A percentile compares a stretch with the other conserved stretches of the same genome.
phyloP scores from a whole-genome alignment of 106 monocot genomes.

The Dioscorea alata region DNA sequence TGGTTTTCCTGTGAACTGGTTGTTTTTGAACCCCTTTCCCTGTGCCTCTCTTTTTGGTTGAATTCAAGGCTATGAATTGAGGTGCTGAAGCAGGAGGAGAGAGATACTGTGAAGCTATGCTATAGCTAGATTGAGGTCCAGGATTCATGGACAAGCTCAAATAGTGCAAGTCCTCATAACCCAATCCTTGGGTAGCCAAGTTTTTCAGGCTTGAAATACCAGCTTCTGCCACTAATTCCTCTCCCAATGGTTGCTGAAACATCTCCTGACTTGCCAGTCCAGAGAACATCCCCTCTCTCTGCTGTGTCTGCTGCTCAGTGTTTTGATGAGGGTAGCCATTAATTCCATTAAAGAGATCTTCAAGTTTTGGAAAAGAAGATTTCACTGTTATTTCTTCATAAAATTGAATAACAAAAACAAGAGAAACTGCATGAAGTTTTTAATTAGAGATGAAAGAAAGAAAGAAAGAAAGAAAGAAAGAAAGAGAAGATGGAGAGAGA shows the following conservation, averaged over 20 bases:
- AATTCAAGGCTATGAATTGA: constrained; percentile 34
- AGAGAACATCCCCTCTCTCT: too few species aligned
- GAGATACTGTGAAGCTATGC: constrained; percentile 43
- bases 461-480: constrained; percentile 16
- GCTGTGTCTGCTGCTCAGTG: constrained; percentile 26
- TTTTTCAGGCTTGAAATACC: constrained; percentile 40
- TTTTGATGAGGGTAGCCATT: constrained; percentile 67
- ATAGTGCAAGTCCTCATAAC: constrained; percentile 65
- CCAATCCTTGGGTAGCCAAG: constrained; percentile 38
- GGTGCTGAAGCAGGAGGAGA: constrained; percentile 16
- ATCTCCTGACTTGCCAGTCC: constrained; percentile 35
- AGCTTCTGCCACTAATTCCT: constrained; percentile 29
- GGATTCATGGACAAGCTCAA: constrained; percentile 94
- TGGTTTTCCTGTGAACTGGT: constrained; percentile 89
- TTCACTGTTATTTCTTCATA: constrained; percentile 61
- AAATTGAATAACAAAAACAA: constrained; percentile 1
- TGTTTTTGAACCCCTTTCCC: constrained; percentile 66
- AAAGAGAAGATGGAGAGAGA: constrained; percentile 1
- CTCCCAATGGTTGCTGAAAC: constrained; percentile 30
- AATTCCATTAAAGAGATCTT: constrained; percentile 80
- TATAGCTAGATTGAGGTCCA: constrained; percentile 73
- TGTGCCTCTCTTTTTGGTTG: constrained; percentile 56
- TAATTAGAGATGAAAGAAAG: constrained; percentile 14
- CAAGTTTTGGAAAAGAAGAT: constrained; percentile 88
- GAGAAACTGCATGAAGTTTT: constrained; percentile 10